Conservation (phyloP, 768 basidiomycete species). For the Naganishia vishniacii region DNA sequence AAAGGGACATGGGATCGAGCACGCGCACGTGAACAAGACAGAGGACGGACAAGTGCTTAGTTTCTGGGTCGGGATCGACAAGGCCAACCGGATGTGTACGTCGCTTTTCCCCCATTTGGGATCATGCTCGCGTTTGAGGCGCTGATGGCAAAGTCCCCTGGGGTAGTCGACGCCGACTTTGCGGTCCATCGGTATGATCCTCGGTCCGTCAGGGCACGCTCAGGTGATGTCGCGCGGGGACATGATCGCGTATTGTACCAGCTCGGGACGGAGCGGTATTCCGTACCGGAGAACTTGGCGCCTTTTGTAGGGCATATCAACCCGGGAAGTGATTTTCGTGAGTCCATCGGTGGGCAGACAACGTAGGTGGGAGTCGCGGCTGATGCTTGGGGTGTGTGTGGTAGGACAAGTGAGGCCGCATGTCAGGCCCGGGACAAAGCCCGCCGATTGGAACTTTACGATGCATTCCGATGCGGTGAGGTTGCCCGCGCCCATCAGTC, state of each 20-base stretch:
- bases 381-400: too few species aligned
- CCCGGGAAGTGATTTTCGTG: slow-evolving; percentile 14
- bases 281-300: neutral
- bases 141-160: too few species aligned
- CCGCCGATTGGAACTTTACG: neutral
- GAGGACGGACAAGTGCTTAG: slow-evolving; percentile 2
- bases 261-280: neutral
- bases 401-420: slow-evolving; percentile 6
- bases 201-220: neutral
- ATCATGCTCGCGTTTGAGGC: neutral
- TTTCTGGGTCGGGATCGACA: slow-evolving; percentile 5
- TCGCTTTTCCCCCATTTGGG: neutral
- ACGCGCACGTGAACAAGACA: neutral
- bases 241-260: neutral
- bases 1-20: neutral
- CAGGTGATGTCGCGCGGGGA: neutral
- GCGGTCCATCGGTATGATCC: neutral
- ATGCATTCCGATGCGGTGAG: slow-evolving; percentile 9
- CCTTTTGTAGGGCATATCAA: slow-evolving; percentile 15
- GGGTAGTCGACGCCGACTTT: slow-evolving; percentile 9
- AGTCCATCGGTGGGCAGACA: neutral
- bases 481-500: neutral
- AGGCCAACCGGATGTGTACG: slow-evolving; percentile 12
- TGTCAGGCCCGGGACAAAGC: neutral
- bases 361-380: too few species aligned